Evolutionary conservation across 768 basidiomycete species (phyloP).

Genomic region (Neoboletus brunneissimus): DNA sequence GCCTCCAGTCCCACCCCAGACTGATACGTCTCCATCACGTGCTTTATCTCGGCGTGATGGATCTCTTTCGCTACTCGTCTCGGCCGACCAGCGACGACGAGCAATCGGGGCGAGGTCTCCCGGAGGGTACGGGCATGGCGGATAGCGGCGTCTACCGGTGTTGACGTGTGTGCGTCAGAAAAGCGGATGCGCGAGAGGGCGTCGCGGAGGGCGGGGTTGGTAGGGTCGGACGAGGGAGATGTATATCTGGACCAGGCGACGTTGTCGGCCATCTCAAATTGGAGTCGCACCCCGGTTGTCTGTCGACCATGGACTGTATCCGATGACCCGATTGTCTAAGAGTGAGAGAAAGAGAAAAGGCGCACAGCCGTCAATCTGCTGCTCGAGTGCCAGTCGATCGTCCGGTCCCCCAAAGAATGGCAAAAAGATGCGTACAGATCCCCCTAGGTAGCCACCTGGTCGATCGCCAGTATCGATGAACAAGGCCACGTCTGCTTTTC

Average conservation of each 20-base stretch:
- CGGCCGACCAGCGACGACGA: constrained; percentile 74
- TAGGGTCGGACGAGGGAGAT: background rate
- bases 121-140: constrained; percentile 35
- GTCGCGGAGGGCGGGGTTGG: constrained; percentile 14
- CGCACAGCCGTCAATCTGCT: background rate
- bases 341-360: too few species aligned
- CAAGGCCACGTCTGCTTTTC: constrained; percentile 76
- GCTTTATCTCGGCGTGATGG: constrained; percentile 68
- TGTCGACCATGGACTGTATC: constrained; percentile 71
- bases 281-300: constrained; percentile 62
- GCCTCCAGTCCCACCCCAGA: constrained; percentile 10
- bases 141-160: constrained; percentile 58
- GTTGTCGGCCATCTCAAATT: constrained; percentile 83
- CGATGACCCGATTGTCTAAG: constrained; percentile 40
- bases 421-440: constrained; percentile 67
- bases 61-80: constrained; percentile 69
- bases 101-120: constrained; percentile 39
- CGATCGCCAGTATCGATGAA: constrained; percentile 67
- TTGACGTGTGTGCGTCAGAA: constrained; percentile 48
- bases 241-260: constrained; percentile 69
- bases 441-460: constrained; percentile 21
- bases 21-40: constrained; percentile 47
- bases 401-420: constrained; percentile 96
- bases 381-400: constrained; percentile 78
- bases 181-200: constrained; percentile 67